A percentile compares a stretch with the other conserved stretches of the same genome.
Conservation (phyloP, 1,139 yeast species). For the Pichia sp. region DNA sequence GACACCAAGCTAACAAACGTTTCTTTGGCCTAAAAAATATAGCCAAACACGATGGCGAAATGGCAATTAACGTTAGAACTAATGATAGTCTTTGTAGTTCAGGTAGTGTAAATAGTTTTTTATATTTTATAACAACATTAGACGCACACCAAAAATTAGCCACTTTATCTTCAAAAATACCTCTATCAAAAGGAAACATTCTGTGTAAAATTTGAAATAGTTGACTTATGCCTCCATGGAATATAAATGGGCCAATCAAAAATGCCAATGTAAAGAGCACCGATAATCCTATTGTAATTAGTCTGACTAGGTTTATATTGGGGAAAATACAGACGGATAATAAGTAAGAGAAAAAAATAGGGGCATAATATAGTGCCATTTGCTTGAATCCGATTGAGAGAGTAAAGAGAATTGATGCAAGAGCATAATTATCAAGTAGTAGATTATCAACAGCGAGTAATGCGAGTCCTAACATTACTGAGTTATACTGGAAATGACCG, state of each 20-base stretch:
- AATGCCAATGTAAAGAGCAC: conserved; percentile 50
- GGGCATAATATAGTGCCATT: conserved; percentile 91
- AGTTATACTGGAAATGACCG: conserved; percentile 94
- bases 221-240: conserved; percentile 31
- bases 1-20: conserved; percentile 59
- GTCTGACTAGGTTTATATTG: conserved; percentile 39
- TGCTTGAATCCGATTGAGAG: conserved; percentile 80
- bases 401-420: conserved; percentile 78
- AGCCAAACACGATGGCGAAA: conserved; percentile 56
- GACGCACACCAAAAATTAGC: conserved; percentile 96
- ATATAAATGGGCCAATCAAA: conserved; percentile 56
- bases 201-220: conserved; percentile 38
- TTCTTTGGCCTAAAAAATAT: conserved; percentile 44
- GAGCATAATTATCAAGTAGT: conserved; percentile 50
- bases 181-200: conserved; percentile 87
- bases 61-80: conserved; percentile 53
- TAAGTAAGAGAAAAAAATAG: conserved; percentile 74
- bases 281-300: conserved; percentile 54
- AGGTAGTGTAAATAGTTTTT: conserved; percentile 42
- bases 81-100: conserved; percentile 62
- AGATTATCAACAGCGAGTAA: conserved; percentile 62
- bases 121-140: conserved; percentile 69
- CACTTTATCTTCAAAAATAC: conserved; percentile 96
- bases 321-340: conserved; percentile 40
- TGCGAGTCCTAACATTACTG: conserved; percentile 87